Evolutionary conservation across 2,329 filamentous ascomycete genomes (phyloP), one percentile per base, ranked within the genome.

Genomic region (Diaporthe sp.): DNA sequence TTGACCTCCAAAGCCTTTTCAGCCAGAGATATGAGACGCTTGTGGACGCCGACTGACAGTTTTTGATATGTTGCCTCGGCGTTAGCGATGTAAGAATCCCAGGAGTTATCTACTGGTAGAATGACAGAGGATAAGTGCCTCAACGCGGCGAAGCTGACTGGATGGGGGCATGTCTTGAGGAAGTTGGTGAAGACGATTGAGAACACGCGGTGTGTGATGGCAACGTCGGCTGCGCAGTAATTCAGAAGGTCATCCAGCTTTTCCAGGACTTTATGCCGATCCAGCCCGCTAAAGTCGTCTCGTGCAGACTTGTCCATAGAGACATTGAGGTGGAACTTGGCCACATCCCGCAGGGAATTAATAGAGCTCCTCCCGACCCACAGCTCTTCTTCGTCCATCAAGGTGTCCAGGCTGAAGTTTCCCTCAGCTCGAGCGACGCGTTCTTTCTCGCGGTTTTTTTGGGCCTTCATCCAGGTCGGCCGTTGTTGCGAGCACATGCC

Each of bases 401-500:
- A 85, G 61, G 91, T 87, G 3, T 92, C 90, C 34, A 98, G 84
- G 78, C 97, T 94, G 9, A 91, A 86, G 72, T 93, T 93, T 22
- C 93, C 90, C 4, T 92, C 93, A 73, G 95, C 90, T 67, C 88
- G 92, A 7, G 94, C 91, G 65, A 96, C 92, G 80, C 93, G 94
- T 77, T 98, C 96, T 68, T 95, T 81, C 81, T 98, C 96, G 75
- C 93, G 90, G 78, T 93, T 95, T 86, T 99, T 99, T 82, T 95
- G 94, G 83, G 98, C 95, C 83, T 95, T 97, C 93, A 98, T 95
- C 97, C 97, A 99, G 0, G 95, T 98, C 12, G 97, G 97, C 68
- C 97, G 91, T 83, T 99, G 97, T 78, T 94, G 93, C 31, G 97
- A 98, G 84, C 97, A 99, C 97, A 99, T 99, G 77, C 97, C 97